Evolutionary conservation across 1,284 basidiomycete species (phyloP).

Genomic region (Irpex lacteus): DNA sequence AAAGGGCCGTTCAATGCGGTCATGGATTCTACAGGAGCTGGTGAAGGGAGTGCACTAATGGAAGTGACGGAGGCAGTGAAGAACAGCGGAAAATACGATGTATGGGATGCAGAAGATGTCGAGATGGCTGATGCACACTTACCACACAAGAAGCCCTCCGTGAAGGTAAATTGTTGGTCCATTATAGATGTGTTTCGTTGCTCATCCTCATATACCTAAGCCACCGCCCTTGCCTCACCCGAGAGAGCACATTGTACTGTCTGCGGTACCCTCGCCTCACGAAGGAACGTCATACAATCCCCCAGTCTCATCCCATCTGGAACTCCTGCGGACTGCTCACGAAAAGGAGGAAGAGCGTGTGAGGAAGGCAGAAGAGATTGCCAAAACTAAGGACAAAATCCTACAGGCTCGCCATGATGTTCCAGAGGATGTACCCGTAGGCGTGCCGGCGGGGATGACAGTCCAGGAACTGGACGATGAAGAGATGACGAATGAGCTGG

Average conservation of each 20-base stretch:
- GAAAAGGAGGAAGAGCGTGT: slow-evolving; percentile 64
- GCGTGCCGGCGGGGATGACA: slow-evolving; percentile 55
- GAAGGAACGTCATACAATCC: slow-evolving; percentile 96
- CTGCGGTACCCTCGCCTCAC: slow-evolving; percentile 76
- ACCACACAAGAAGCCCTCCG: slow-evolving; percentile 27
- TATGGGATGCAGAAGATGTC: slow-evolving; percentile 52
- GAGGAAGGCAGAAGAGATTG: slow-evolving; percentile 52
- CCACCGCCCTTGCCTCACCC: slow-evolving; percentile 47
- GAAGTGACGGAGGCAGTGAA: slow-evolving; percentile 67
- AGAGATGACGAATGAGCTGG: slow-evolving; percentile 28
- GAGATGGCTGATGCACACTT: slow-evolving; percentile 1
- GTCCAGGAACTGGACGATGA: slow-evolving; percentile 44
- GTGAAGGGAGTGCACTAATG: slow-evolving; percentile 57
- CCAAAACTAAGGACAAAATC: slow-evolving; percentile 54
- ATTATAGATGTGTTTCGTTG: too few relatives aligned
- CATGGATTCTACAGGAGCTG: slow-evolving; percentile 61
- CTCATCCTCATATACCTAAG: slow-evolving; percentile 26
- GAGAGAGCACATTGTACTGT: slow-evolving; percentile 52
- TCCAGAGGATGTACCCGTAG: slow-evolving; percentile 22
- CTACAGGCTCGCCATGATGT: slow-evolving; percentile 42
- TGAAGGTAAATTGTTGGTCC: slow-evolving; percentile 44
- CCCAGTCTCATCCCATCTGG: slow-evolving; percentile 70
- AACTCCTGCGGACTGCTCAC: slow-evolving; percentile 71
- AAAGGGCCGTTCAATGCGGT: slow-evolving; percentile 71
- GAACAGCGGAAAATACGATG: slow-evolving; percentile 70